A percentile compares a stretch with the other conserved stretches of the same genome.
phyloP scores from a whole-genome alignment of 352 stramenopile species.

The Phytophthora sansomeana region DNA sequence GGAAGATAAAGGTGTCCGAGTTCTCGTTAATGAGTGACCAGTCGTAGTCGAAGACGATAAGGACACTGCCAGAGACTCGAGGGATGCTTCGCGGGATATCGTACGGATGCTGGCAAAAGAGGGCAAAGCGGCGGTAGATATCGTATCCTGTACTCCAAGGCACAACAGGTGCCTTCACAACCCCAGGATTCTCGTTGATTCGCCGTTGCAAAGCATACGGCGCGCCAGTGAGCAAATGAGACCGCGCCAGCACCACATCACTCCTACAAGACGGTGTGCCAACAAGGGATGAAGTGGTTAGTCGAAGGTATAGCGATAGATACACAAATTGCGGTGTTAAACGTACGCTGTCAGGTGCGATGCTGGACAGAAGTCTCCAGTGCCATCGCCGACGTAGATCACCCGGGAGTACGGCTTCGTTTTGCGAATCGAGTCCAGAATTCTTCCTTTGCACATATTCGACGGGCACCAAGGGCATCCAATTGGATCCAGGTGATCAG shows the following conservation, averaged over 20 bases:
- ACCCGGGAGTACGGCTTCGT: constrained; percentile 48
- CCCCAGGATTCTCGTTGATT: constrained; percentile 45
- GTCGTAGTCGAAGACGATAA: constrained; percentile 88
- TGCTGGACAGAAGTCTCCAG: constrained; percentile 68
- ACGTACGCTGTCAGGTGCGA: constrained; percentile 57
- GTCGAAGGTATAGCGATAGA: background rate
- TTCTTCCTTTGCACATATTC: constrained; percentile 85
- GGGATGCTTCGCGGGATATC: constrained; percentile 5
- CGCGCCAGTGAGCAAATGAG: constrained; percentile 33
- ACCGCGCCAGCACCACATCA: constrained; percentile 63
- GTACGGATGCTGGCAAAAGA: constrained; percentile 35
- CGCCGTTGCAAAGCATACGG: constrained; percentile 45
- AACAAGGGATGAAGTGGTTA: background rate
- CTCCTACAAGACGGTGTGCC: constrained; percentile 31
- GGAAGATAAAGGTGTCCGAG: constrained; percentile 84
- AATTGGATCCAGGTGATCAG: constrained; percentile 48
- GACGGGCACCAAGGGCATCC: constrained; percentile 63
- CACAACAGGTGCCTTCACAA: constrained; percentile 46
- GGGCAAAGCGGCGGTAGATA: constrained; percentile 48
- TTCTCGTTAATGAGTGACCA: constrained; percentile 88
- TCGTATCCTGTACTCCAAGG: constrained; percentile 62
- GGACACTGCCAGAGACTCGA: constrained; percentile 32
- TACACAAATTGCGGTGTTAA: background rate
- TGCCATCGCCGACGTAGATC: constrained; percentile 79
- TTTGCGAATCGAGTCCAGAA: constrained; percentile 64